phyloP scores from a whole-genome alignment of 176 grass and related monocot species.

The Carex pumila region DNA sequence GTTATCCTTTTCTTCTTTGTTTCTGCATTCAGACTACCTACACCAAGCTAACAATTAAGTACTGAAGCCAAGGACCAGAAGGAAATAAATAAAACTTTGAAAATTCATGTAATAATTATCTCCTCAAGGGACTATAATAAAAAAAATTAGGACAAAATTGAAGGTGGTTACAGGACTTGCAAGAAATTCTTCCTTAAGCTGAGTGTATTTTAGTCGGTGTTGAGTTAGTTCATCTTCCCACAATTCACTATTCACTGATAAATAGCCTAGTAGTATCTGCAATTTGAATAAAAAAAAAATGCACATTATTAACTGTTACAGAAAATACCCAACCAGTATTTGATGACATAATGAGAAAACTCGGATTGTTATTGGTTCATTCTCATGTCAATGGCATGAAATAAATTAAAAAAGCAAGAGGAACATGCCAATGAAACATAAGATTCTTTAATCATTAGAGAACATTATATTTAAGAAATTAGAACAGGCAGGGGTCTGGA shows the following conservation, averaged over 20 bases:
- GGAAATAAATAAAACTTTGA: neutral
- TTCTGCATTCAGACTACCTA: conserved; percentile 10
- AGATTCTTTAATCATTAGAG: neutral
- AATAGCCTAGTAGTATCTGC: conserved; percentile 40
- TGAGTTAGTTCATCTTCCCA: conserved; percentile 31
- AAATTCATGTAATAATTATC: neutral
- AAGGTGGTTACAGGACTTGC: conserved; percentile 32
- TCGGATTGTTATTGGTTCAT: neutral
- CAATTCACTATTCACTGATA: conserved; percentile 28
- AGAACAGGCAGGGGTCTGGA: neutral
- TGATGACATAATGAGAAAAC: neutral
- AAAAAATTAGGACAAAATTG: neutral
- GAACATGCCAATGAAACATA: neutral
- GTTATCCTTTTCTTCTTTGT: neutral
- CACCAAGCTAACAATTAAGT: neutral
- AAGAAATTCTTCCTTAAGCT: conserved; percentile 43
- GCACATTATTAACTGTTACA: neutral
- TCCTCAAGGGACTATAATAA: neutral
- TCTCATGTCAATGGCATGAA: neutral
- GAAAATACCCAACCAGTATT: neutral
- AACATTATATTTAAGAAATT: neutral
- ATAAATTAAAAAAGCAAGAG: neutral
- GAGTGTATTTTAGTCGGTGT: conserved; percentile 30
- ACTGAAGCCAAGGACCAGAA: neutral
- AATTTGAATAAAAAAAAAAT: neutral